Conservation (phyloP, 176 grass and related monocot genomes). For the Stipa capillata region DNA sequence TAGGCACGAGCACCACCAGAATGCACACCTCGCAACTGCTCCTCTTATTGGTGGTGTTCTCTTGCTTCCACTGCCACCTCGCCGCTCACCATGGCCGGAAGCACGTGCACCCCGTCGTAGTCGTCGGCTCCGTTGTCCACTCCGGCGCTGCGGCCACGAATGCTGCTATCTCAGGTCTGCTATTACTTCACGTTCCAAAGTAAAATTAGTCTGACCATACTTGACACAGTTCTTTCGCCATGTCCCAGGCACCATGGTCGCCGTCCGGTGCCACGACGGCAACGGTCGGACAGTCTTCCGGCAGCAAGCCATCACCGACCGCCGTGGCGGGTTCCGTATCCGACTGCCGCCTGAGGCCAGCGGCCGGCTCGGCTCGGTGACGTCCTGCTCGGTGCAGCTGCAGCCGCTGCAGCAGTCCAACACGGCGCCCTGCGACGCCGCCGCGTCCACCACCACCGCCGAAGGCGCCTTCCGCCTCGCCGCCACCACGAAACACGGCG, state of each 20-base stretch:
- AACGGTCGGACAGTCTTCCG: neutral
- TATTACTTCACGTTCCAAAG: neutral
- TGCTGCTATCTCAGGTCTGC: slow-evolving; percentile 14
- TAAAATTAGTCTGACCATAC: too few relatives aligned
- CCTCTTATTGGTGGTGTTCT: neutral
- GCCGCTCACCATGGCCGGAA: neutral
- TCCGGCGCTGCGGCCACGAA: neutral
- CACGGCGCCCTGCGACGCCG: neutral
- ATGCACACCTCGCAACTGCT: neutral
- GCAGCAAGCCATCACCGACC: neutral
- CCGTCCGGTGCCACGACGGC: slow-evolving; percentile 19
- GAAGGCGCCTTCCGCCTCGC: neutral
- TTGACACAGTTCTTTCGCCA: neutral
- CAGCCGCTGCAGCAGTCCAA: neutral
- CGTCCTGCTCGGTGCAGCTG: slow-evolving; percentile 12
- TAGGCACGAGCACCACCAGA: neutral
- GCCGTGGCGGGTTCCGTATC: neutral
- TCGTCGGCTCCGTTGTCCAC: slow-evolving; percentile 2
- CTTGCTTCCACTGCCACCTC: slow-evolving; percentile 3
- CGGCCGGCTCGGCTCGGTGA: neutral
- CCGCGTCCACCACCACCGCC: neutral
- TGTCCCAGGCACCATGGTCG: neutral
- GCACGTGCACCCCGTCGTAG: neutral
- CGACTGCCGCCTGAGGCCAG: neutral
- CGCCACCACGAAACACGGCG: neutral